Evolutionary conservation across 225 moss, liverwort and hornwort species (phyloP).

Genomic region (Ulota crispa): DNA sequence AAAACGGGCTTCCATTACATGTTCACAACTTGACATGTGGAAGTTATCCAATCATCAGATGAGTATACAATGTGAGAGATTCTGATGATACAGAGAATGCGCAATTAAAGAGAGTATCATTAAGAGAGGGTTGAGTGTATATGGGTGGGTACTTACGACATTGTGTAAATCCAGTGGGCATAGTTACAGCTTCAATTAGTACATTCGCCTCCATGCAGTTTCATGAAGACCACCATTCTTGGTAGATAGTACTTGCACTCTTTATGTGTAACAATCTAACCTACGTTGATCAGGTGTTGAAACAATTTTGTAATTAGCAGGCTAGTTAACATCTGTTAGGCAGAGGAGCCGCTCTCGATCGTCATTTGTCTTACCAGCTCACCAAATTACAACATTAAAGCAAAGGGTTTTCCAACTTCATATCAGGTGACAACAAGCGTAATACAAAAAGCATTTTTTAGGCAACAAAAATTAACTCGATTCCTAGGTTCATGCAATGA

Average conservation of each 20-base stretch:
- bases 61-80: neutral
- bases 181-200: conserved; percentile 29
- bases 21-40: neutral
- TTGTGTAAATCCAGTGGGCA: conserved; percentile 26
- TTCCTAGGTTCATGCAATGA: conserved; percentile 4
- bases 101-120: neutral
- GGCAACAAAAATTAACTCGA: conserved; percentile 9
- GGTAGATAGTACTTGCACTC: conserved; percentile 30
- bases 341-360: conserved; percentile 8
- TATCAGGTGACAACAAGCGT: neutral
- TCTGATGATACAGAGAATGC: neutral
- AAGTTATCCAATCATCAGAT: neutral
- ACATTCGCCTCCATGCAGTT: conserved; percentile 32
- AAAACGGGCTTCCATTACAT: neutral
- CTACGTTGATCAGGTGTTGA: conserved; percentile 26
- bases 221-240: conserved; percentile 32
- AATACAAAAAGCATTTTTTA: neutral
- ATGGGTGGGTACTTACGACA: conserved; percentile 32
- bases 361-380: conserved; percentile 1
- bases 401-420: neutral
- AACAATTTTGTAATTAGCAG: conserved; percentile 29
- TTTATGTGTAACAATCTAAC: conserved; percentile 20
- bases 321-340: conserved; percentile 19
- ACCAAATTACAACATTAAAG: conserved; percentile 6
- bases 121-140: neutral